Percentiles rank a stretch among this genome's conserved stretches.
Evolutionary conservation across 78 protist species (phyloP).

Genomic region (Protostelium mycophagum): DNA sequence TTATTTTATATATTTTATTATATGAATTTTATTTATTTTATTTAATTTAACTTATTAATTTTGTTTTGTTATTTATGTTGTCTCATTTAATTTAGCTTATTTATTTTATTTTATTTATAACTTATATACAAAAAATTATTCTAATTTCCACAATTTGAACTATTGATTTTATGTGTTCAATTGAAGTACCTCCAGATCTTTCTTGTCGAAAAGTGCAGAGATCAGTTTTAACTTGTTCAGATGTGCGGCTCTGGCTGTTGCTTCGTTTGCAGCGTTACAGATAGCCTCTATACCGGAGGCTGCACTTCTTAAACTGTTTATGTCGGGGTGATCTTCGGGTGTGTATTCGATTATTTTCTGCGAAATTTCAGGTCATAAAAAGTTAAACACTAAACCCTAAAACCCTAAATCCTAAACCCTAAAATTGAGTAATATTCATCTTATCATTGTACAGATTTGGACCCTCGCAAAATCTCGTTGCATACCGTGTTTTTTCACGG

Average conservation of each 20-base stretch:
- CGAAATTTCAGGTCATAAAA: background rate
- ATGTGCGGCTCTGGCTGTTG: background rate
- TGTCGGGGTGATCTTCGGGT: background rate
- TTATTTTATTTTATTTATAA: no score
- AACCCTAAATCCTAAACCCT: no score
- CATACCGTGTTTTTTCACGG: no score
- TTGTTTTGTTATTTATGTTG: no score
- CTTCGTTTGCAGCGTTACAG: background rate
- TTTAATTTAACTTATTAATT: no score
- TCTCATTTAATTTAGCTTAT: no score
- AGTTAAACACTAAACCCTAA: no score
- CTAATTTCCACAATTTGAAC: background rate
- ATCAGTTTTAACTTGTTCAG: background rate
- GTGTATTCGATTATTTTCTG: background rate
- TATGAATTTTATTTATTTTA: no score
- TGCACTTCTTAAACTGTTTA: background rate
- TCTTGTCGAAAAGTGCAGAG: background rate
- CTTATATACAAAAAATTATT: background rate
- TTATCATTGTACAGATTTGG: no score
- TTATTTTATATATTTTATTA: no score
- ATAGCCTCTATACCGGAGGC: background rate
- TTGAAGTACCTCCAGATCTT: background rate
- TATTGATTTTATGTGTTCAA: background rate
- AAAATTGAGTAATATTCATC: no score
- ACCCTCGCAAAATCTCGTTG: no score